Evolutionary conservation across 2,329 filamentous ascomycete species (phyloP), one percentile per base, ranked within the genome.

Genomic region (Aspergillus viridinutans): DNA sequence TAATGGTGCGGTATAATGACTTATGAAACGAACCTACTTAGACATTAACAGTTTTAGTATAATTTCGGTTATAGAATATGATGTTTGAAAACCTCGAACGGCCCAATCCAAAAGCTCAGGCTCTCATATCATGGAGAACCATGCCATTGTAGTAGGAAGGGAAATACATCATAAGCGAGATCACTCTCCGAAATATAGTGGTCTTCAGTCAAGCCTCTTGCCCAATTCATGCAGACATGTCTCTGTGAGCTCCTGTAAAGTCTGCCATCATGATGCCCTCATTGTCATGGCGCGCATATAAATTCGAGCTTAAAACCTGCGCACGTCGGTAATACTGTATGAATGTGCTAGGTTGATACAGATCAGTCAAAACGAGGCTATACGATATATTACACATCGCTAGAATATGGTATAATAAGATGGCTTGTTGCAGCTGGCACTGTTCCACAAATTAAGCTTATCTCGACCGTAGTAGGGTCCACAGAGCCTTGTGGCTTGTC

Each of bases 181-280:
- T 65, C 61, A 26, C 63, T 21, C 53, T 53, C 21, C 50, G 50
- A 1, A 32, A 74, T 66, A 2, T 68, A 28, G 69, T 67, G 7
- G 79, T 66, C 58, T 67, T 70, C 32, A 78, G 56, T 1, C 76
- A 73, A 4, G 64, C 67, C 5, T 63, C 63, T 28, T 69, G 67
- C 1, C 49, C 54, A 77, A 45, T 17, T 58, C 54, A 29, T 60
- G 64, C 72, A 74, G 80, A 50, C 78, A 70, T n/a, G 53, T 61
- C 58, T 76, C 72, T 23, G 23, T 3, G 23, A 23, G 23, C 23
- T 23, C 23, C 23, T 23, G 23, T 23, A 23, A 23, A 25, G 23
- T 25, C 23, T 2, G 23, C 23, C 23, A 25, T 25, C 23, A 25
- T 25, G 23, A 29, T 29, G 28, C 28, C 9, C 3, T 12, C 3